A percentile compares a stretch with the other conserved stretches of the same genome.
Evolutionary conservation across 2,329 filamentous ascomycete species (phyloP).

Genomic region (Coleophoma crateriformis): DNA sequence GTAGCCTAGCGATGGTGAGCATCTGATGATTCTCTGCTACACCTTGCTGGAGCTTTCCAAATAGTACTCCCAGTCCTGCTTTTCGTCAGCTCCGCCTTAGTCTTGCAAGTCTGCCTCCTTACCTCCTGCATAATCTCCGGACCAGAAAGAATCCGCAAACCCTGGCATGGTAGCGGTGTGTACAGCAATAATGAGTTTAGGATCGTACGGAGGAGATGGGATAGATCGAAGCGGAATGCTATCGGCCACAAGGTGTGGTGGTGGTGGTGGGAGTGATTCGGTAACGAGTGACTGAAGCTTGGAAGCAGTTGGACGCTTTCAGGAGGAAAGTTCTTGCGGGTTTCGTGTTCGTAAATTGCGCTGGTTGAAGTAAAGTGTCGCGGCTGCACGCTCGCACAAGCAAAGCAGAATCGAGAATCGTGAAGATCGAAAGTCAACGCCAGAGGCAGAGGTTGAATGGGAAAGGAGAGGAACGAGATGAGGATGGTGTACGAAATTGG

Average conservation of each 20-base stretch:
- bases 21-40: slow-evolving; percentile 93
- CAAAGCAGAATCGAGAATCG: too few species aligned
- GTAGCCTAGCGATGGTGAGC: slow-evolving; percentile 84
- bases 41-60: slow-evolving; percentile 94
- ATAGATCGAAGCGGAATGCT: background rate
- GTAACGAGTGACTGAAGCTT: background rate
- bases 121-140: slow-evolving; percentile 93
- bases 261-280: background rate
- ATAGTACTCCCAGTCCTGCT: slow-evolving; percentile 80
- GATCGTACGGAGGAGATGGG: background rate
- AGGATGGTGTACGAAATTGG: too few species aligned
- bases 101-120: slow-evolving; percentile 25
- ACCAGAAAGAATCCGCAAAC: slow-evolving; percentile 98
- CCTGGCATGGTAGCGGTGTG: slow-evolving; percentile 60
- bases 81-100: background rate
- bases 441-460: too few species aligned
- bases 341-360: background rate
- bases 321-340: background rate
- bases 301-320: background rate
- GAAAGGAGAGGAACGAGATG: too few species aligned
- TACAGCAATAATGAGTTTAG: background rate
- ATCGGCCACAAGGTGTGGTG: too few species aligned
- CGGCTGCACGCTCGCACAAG: too few species aligned
- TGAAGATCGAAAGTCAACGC: too few species aligned
- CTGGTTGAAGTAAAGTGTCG: background rate